These are phyloP conservation scores for Musa acuminata DNA, from an alignment of 176 grass and related monocot genomes.

Conservation along the genomic window DNA sequence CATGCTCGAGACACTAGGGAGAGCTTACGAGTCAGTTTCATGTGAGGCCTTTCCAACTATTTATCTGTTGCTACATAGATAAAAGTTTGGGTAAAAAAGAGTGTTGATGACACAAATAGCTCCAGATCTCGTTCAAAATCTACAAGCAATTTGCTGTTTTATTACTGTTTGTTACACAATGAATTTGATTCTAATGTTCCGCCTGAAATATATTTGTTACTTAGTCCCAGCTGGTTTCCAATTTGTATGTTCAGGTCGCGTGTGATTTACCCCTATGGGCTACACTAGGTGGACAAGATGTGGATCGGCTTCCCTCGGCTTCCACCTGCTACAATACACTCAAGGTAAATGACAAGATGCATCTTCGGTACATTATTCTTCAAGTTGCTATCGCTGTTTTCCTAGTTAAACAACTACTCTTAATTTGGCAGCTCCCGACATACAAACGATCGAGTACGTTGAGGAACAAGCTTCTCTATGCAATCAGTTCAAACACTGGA, in stretches of 20 bases:
- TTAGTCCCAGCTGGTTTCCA: background rate
- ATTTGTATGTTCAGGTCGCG: slow-evolving; percentile 46
- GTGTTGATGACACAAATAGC: no score
- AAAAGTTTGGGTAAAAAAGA: no score
- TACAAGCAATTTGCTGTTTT: background rate
- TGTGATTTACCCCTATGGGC: slow-evolving; percentile 90
- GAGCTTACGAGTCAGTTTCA: no score
- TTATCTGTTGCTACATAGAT: no score
- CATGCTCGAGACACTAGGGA: no score
- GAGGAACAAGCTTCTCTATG: slow-evolving; percentile 13
- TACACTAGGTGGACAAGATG: slow-evolving; percentile 84
- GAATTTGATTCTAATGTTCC: background rate
- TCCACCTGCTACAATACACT: slow-evolving; percentile 97
- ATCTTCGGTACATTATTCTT: background rate
- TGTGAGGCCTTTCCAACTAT: no score
- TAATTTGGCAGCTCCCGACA: background rate
- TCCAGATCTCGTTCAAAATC: background rate
- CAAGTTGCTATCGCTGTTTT: background rate
- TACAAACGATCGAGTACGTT: slow-evolving; percentile 7
- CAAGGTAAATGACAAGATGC: slow-evolving; percentile 39
- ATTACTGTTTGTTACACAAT: background rate
- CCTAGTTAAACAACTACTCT: background rate
- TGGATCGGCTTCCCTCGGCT: slow-evolving; percentile 85
- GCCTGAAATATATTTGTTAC: background rate
- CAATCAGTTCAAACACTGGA: slow-evolving; percentile 9